These are phyloP conservation scores for Coriolopsis trogii DNA, from an alignment of 1,284 basidiomycete genomes.

Conservation along the genomic window DNA sequence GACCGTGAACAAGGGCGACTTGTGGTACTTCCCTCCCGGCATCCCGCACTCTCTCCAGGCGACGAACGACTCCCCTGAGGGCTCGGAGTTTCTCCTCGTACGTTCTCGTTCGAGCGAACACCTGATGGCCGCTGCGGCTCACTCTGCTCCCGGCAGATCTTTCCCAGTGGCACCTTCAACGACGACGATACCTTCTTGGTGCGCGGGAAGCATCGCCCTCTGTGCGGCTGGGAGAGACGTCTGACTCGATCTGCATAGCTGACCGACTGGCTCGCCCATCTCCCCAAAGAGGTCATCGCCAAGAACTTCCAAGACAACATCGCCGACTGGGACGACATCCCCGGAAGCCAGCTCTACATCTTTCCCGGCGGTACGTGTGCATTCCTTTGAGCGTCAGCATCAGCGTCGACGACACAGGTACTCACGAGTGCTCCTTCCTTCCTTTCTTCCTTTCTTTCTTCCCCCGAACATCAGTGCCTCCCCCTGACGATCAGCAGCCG, in stretches of 20 bases:
- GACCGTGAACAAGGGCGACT: conserved; percentile 38
- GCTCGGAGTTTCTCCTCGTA: conserved; percentile 70
- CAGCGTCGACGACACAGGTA: not conserved
- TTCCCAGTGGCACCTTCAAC: conserved; percentile 62
- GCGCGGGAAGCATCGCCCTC: not conserved
- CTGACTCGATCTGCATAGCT: conserved; percentile 37
- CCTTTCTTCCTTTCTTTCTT: too few species aligned
- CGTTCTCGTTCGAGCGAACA: conserved; percentile 18
- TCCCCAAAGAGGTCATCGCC: conserved; percentile 61
- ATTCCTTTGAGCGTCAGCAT: conserved; percentile 36
- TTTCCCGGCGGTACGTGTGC: conserved; percentile 53
- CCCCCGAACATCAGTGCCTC: too few species aligned
- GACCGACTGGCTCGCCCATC: conserved; percentile 67
- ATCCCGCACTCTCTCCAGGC: conserved; percentile 57
- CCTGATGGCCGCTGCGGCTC: not conserved
- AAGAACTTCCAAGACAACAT: conserved; percentile 67
- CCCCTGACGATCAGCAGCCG: conserved; percentile 41
- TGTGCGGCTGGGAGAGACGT: not conserved
- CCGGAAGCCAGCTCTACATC: conserved; percentile 53
- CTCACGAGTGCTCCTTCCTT: too few species aligned
- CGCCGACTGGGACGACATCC: conserved; percentile 56
- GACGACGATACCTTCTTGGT: conserved; percentile 70
- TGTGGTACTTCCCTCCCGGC: conserved; percentile 48
- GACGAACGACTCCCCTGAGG: conserved; percentile 52
- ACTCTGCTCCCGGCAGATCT: conserved; percentile 44